phyloP scores from a whole-genome alignment of 768 basidiomycete genomes.

The Daedaleopsis nitida region DNA sequence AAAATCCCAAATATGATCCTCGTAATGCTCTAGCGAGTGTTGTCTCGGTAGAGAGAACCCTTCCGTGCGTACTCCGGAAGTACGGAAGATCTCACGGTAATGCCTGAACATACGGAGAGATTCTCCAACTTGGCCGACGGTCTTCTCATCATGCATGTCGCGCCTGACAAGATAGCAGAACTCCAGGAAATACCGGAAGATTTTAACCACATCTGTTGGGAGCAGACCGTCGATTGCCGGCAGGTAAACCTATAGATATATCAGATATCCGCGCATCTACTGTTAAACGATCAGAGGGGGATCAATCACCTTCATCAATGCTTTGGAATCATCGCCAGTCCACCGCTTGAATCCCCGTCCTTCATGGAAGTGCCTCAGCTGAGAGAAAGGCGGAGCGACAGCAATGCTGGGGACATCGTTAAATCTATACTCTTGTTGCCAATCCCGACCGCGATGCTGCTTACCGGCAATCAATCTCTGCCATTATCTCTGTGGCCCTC shows the following conservation, averaged over 20 bases:
- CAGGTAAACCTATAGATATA: conserved; percentile 26
- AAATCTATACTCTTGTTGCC: no score
- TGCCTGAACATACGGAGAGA: conserved; percentile 18
- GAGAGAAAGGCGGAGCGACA: conserved; percentile 22
- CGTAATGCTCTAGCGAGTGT: conserved; percentile 24
- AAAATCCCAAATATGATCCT: conserved; percentile 18
- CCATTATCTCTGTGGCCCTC: conserved; percentile 2
- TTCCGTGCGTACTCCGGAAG: conserved; percentile 15
- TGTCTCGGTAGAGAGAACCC: conserved; percentile 27
- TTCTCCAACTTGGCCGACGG: conserved; percentile 9
- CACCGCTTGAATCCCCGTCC: conserved; percentile 31
- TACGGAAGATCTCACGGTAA: conserved; percentile 17
- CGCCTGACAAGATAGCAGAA: conserved; percentile 28
- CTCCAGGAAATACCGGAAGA: conserved; percentile 20
- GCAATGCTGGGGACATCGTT: conserved; percentile 24
- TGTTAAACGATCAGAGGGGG: background rate
- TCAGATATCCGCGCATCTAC: no score
- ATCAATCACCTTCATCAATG: conserved; percentile 27
- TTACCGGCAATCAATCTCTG: conserved; percentile 20
- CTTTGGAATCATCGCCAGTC: conserved; percentile 32
- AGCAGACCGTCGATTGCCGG: conserved; percentile 23
- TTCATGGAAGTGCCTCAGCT: conserved; percentile 23
- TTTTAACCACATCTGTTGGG: conserved; percentile 14
- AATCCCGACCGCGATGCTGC: background rate
- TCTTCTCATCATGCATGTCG: background rate